These are phyloP conservation scores for Biscogniauxia marginata DNA, from an alignment of 2,329 filamentous ascomycete genomes.

Conservation along the genomic window DNA sequence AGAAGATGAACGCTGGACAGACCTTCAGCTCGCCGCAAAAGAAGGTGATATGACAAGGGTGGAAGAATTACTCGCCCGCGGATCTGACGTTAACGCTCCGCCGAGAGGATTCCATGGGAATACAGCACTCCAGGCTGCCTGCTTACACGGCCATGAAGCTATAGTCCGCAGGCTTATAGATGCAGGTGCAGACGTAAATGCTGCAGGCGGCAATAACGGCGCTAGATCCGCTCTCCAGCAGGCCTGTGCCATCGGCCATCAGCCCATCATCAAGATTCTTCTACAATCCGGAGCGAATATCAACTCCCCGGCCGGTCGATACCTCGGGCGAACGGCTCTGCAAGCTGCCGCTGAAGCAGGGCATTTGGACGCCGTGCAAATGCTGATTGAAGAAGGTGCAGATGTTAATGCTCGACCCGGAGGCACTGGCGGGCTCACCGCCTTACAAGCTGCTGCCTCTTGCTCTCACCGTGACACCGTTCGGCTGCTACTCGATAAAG, in stretches of 20 bases:
- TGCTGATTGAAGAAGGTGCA: slow-evolving; percentile 29
- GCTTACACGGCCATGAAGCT: slow-evolving; percentile 22
- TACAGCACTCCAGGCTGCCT: slow-evolving; percentile 31
- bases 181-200: slow-evolving; percentile 24
- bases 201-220: slow-evolving; percentile 32
- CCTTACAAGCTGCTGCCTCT: slow-evolving; percentile 37
- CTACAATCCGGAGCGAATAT: slow-evolving; percentile 20
- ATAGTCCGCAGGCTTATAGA: slow-evolving; percentile 21
- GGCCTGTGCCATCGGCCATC: slow-evolving; percentile 29
- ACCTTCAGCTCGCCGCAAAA: slow-evolving; percentile 35
- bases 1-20: slow-evolving; percentile 35
- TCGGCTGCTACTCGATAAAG: slow-evolving; percentile 28
- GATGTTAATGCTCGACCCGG: slow-evolving; percentile 33
- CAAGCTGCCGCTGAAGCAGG: slow-evolving; percentile 34
- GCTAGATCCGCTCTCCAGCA: slow-evolving; percentile 36
- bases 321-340: slow-evolving; percentile 35
- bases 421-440: slow-evolving; percentile 37
- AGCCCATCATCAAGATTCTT: slow-evolving; percentile 21
- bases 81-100: slow-evolving; percentile 28
- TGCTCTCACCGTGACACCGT: slow-evolving; percentile 26
- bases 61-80: slow-evolving; percentile 23
- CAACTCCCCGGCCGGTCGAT: slow-evolving; percentile 30
- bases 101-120: slow-evolving; percentile 26
- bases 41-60: slow-evolving; percentile 31
- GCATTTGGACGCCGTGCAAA: slow-evolving; percentile 23